A percentile compares a stretch with the other conserved stretches of the same genome.
Conservation (phyloP, 2,329 filamentous ascomycete species). For the Aspergillus sp. region DNA sequence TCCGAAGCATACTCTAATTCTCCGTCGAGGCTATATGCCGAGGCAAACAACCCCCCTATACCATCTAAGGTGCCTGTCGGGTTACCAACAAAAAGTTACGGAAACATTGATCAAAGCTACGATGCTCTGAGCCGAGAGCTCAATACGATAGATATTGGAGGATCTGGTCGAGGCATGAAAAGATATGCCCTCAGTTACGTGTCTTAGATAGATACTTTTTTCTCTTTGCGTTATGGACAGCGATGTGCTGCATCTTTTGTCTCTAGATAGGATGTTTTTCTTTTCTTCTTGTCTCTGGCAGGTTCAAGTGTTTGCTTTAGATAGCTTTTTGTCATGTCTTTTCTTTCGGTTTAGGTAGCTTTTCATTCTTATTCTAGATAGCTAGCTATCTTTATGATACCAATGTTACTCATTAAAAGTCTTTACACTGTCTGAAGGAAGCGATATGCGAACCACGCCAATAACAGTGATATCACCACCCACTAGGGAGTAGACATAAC, state of each 20-base stretch:
- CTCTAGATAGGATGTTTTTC: not conserved
- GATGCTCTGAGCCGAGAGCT: constrained; percentile 61
- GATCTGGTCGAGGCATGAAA: constrained; percentile 30
- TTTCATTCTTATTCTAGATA: not conserved
- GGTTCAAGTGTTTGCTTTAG: not conserved
- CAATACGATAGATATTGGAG: constrained; percentile 51
- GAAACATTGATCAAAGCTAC: constrained; percentile 34
- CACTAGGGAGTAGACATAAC: no score
- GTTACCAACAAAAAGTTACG: constrained; percentile 33
- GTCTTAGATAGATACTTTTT: not conserved
- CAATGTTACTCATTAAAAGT: not conserved
- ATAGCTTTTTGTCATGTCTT: not conserved
- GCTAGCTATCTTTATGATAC: not conserved
- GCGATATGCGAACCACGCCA: no score
- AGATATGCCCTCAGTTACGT: not conserved
- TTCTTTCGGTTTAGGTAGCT: not conserved
- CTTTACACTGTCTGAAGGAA: no score
- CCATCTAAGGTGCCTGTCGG: constrained; percentile 47
- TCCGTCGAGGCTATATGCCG: constrained; percentile 35
- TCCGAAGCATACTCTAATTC: constrained; percentile 33
- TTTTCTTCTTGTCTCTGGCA: not conserved
- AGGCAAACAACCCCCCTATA: constrained; percentile 39
- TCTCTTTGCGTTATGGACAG: not conserved
- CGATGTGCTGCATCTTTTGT: not conserved
- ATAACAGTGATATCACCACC: no score